A percentile compares a stretch with the other conserved stretches of the same genome.
Conservation (phyloP, 2,329 filamentous ascomycete genomes). For the Boeremia exigua region DNA sequence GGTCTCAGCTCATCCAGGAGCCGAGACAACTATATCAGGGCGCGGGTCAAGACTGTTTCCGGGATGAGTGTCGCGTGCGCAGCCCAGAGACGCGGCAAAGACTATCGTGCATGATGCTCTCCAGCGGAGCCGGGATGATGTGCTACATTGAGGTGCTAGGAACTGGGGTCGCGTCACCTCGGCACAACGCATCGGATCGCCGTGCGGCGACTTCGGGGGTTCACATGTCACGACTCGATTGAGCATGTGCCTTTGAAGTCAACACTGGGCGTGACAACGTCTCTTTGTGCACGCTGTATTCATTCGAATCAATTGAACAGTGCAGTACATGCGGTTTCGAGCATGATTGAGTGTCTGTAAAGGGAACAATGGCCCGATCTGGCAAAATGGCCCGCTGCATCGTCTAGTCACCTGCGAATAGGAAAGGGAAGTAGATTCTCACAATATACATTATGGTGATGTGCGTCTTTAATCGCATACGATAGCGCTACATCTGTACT, state of each 20-base stretch:
- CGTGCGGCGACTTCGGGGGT: neutral
- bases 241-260: no score
- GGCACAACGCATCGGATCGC: neutral
- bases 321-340: no score
- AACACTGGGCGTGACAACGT: no score
- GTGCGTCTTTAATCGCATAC: constrained; percentile 26
- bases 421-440: no score
- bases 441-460: neutral
- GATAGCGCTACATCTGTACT: constrained; percentile 21
- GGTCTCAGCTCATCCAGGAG: constrained; percentile 21
- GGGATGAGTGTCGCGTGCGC: neutral
- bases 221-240: neutral
- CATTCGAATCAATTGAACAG: no score
- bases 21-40: neutral
- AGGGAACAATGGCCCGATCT: neutral
- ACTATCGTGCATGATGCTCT: constrained; percentile 23
- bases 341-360: no score
- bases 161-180: neutral
- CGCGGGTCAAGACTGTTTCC: neutral
- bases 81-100: neutral
- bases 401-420: no score
- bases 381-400: no score
- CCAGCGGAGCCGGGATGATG: constrained; percentile 12
- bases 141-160: neutral
- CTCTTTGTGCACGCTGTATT: no score